Evolutionary conservation across 2,329 filamentous ascomycete species (phyloP).

Genomic region (Diplodia corticola): DNA sequence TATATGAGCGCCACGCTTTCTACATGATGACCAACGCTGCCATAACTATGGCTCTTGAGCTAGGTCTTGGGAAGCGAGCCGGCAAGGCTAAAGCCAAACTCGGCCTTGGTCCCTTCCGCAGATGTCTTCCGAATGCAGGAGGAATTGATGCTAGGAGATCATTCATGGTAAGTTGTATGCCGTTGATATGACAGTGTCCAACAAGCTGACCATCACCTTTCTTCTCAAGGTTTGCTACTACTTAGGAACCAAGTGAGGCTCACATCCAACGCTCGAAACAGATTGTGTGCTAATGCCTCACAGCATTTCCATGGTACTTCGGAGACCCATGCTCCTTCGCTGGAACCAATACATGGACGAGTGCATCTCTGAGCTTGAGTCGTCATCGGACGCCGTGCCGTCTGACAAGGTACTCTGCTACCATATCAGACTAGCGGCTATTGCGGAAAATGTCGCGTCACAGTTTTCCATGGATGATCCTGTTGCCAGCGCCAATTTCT

Average conservation of each 20-base stretch:
- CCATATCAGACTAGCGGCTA: slow-evolving; percentile 59
- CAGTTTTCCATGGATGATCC: slow-evolving; percentile 60
- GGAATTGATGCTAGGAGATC: slow-evolving; percentile 59
- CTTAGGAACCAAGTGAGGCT: slow-evolving; percentile 53
- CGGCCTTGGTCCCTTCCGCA: slow-evolving; percentile 35
- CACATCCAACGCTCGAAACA: slow-evolving; percentile 19
- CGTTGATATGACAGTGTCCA: background rate
- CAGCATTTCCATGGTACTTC: slow-evolving; percentile 59
- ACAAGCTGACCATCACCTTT: too few relatives aligned
- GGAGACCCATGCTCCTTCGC: slow-evolving; percentile 59
- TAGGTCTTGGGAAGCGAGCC: slow-evolving; percentile 69
- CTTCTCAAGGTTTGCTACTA: slow-evolving; percentile 53
- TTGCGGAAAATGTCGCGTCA: slow-evolving; percentile 58
- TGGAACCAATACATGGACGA: slow-evolving; percentile 66
- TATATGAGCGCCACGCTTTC: slow-evolving; percentile 84
- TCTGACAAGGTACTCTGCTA: slow-evolving; percentile 58
- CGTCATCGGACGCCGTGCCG: slow-evolving; percentile 56
- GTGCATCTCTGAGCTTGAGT: slow-evolving; percentile 58
- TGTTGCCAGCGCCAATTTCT: slow-evolving; percentile 52
- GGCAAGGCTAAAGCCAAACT: slow-evolving; percentile 42
- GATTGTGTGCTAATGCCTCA: background rate
- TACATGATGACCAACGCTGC: slow-evolving; percentile 84
- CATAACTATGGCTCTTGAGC: slow-evolving; percentile 78
- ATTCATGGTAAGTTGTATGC: slow-evolving; percentile 49
- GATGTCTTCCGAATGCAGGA: slow-evolving; percentile 49